Evolutionary conservation across 2,329 filamentous ascomycete genomes (phyloP).

Genomic region (Scedosporium aurantiacum): DNA sequence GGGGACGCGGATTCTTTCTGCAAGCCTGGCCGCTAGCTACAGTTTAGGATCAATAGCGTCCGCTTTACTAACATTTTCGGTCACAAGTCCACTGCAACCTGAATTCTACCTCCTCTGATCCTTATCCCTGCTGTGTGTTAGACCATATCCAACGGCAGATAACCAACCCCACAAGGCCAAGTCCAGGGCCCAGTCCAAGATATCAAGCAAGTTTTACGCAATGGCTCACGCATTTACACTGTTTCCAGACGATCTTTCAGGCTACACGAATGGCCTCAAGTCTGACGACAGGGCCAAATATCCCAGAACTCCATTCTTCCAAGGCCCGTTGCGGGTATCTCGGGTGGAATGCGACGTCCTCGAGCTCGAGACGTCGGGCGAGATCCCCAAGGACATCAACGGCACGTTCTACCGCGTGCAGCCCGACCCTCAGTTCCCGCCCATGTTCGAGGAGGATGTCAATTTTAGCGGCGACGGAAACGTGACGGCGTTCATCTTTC

Average conservation of each 20-base stretch:
- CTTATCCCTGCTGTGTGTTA: no score
- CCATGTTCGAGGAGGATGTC: constrained; percentile 38
- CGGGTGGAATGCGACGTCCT: constrained; percentile 27
- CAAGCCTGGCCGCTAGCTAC: no score
- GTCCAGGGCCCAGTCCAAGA: no score
- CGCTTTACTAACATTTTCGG: no score
- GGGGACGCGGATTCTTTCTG: no score
- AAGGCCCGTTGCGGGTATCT: constrained; percentile 26
- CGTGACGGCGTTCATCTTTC: constrained; percentile 23
- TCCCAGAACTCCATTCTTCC: constrained; percentile 16
- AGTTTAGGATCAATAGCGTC: no score
- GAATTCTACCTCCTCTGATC: no score
- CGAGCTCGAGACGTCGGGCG: constrained; percentile 28
- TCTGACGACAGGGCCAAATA: background rate
- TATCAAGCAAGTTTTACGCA: background rate
- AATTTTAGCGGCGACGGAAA: constrained; percentile 27
- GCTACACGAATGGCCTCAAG: constrained; percentile 3
- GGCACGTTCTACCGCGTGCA: constrained; percentile 39
- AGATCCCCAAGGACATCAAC: constrained; percentile 31
- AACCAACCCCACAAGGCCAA: no score
- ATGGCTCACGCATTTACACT: constrained; percentile 2
- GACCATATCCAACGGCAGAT: no score
- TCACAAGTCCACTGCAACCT: no score
- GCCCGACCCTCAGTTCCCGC: constrained; percentile 43
- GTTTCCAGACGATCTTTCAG: background rate